Evolutionary conservation across 768 basidiomycete species (phyloP), one percentile per base, ranked within the genome.

Genomic region (Ephemerocybe angulata): DNA sequence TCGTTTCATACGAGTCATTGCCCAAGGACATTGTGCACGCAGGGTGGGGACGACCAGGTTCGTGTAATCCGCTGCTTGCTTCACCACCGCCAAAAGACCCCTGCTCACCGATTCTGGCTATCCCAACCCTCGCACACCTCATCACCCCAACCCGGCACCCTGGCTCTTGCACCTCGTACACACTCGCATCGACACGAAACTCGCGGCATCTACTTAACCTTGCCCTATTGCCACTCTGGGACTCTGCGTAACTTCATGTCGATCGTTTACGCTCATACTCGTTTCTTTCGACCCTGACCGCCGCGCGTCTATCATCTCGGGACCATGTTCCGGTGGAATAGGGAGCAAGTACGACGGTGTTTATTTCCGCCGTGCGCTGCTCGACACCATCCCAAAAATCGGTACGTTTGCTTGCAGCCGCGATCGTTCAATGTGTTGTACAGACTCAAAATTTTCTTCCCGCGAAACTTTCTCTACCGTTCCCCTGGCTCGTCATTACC

Each of bases 1-100:
- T 90, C 37, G 77, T 90, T 59, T 76, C 84, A 8, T 83, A 86
- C 68, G 83, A 87, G 67, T 85, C 86, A 28, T 76, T 85, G 58
- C 89, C 90, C 21, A 82, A 81, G 67, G 79, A 81, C 52, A 80
- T 78, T 3, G 68, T 74, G 61, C 88, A 87, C 60, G 80, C 83
- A 40, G 90, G 90, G 12, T 91, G 89, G 88, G 88, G 90, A 22
- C 71, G 75, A 59, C 88, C 84, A 57, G 85, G 86, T 85, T 62
- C 37, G 76, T 63, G 54, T n/a, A n/a, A n/a, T n/a, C n/a, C n/a
- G n/a, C n/a, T n/a, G n/a, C n/a, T n/a, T n/a, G n/a, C n/a, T n/a
- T n/a, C n/a, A n/a, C n/a, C n/a, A n/a, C n/a, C n/a, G n/a, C n/a
- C n/a, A n/a, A n/a, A n/a, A n/a, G n/a, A n/a, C n/a, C n/a, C n/a